Conservation (phyloP, 2,329 filamentous ascomycete species). For the Thielaviopsis ethacetica region DNA sequence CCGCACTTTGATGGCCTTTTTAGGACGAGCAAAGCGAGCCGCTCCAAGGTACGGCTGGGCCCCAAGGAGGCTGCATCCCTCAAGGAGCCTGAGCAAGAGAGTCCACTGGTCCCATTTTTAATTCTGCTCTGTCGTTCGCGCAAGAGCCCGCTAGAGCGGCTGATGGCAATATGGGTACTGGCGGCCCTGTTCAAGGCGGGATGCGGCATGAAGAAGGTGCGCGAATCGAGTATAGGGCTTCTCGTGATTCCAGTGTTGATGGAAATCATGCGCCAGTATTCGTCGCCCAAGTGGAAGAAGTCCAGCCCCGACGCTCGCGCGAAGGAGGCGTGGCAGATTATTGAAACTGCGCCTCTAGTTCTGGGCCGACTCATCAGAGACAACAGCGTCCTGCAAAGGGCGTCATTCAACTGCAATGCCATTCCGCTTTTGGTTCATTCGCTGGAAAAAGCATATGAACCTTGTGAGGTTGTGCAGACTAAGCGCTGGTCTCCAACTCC, state of each 20-base stretch:
- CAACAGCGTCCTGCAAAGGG: slow-evolving; percentile 62
- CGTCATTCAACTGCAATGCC: slow-evolving; percentile 51
- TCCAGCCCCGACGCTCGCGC: background rate
- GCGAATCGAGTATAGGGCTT: slow-evolving; percentile 47
- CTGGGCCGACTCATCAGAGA: slow-evolving; percentile 67
- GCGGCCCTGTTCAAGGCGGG: slow-evolving; percentile 53
- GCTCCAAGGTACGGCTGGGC: slow-evolving; percentile 15
- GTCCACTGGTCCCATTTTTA: slow-evolving; percentile 57
- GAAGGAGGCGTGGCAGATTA: slow-evolving; percentile 32
- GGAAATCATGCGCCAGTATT: slow-evolving; percentile 32
- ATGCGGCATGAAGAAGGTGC: slow-evolving; percentile 40
- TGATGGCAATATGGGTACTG: slow-evolving; percentile 54
- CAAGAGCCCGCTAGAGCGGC: slow-evolving; percentile 37
- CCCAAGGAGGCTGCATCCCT: background rate
- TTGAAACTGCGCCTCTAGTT: slow-evolving; percentile 57
- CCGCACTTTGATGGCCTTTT: slow-evolving; percentile 4
- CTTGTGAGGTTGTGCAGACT: slow-evolving; percentile 20
- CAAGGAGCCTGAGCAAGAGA: slow-evolving; percentile 41
- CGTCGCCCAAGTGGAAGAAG: background rate
- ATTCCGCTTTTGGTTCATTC: slow-evolving; percentile 30
- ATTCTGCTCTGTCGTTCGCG: slow-evolving; percentile 42
- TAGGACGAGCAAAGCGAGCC: background rate
- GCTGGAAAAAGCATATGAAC: slow-evolving; percentile 34
- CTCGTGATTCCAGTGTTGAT: slow-evolving; percentile 56
- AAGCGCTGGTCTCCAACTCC: slow-evolving; percentile 25